These are phyloP conservation scores for Epicoccum nigrum DNA, from an alignment of 2,329 filamentous ascomycete species.

Conservation along the genomic window DNA sequence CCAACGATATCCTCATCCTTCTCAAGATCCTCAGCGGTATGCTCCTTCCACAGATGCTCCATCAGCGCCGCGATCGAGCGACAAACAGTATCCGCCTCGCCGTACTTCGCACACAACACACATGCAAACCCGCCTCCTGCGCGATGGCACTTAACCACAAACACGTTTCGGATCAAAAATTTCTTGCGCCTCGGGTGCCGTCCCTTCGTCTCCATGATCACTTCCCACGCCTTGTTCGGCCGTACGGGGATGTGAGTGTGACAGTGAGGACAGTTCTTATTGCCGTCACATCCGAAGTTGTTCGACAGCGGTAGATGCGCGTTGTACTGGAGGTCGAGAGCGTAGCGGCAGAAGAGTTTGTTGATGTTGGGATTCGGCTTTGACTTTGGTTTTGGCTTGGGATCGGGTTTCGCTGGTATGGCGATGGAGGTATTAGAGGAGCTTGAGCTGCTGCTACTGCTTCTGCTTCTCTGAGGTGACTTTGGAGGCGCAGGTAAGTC, in stretches of 20 bases:
- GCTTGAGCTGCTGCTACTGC: constrained; percentile 12
- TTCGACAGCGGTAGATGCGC: constrained; percentile 29
- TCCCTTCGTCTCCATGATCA: constrained; percentile 21
- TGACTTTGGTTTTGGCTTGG: constrained; percentile 5
- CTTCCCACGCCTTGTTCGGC: constrained; percentile 39
- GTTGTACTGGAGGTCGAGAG: constrained; percentile 37
- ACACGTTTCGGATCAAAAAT: constrained; percentile 37
- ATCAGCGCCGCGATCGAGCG: constrained; percentile 31
- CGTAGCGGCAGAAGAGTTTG: constrained; percentile 41
- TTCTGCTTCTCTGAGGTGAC: neutral
- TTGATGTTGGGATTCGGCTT: constrained; percentile 7
- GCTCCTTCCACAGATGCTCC: constrained; percentile 45
- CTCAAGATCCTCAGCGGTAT: constrained; percentile 35
- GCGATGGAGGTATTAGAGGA: neutral
- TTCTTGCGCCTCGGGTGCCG: constrained; percentile 16
- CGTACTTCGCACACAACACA: constrained; percentile 34
- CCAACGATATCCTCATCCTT: constrained; percentile 36
- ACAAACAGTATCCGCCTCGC: constrained; percentile 38
- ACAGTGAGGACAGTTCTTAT: constrained; percentile 39
- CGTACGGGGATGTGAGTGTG: constrained; percentile 26
- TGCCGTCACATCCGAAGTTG: constrained; percentile 30
- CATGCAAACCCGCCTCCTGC: constrained; percentile 39
- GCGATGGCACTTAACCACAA: constrained; percentile 43
- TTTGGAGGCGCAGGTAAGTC: constrained; percentile 21
- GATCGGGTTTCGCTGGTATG: neutral